phyloP scores from a whole-genome alignment of 2,329 filamentous ascomycete species.

The Dothidotthia symphoricarpi region DNA sequence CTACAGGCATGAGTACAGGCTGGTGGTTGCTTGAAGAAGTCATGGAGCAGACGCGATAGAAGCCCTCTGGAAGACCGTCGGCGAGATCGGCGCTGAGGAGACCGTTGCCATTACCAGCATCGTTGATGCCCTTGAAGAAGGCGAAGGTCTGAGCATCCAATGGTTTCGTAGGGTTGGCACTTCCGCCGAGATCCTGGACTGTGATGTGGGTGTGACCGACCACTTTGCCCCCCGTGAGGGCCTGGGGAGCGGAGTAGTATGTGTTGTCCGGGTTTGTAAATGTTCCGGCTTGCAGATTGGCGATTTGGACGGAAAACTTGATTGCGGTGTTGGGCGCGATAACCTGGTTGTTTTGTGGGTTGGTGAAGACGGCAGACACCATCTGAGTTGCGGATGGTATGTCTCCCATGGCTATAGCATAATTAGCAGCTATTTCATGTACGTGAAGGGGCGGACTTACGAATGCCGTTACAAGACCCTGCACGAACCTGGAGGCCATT shows the following conservation, averaged over 20 bases:
- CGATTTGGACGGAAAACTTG: conserved; percentile 50
- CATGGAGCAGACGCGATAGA: conserved; percentile 55
- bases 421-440: background rate
- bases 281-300: conserved; percentile 52
- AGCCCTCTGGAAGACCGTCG: conserved; percentile 49
- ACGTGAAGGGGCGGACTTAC: conserved; percentile 26
- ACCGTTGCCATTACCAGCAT: conserved; percentile 50
- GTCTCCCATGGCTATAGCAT: conserved; percentile 52
- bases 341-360: conserved; percentile 46
- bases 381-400: conserved; percentile 54
- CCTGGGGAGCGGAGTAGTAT: conserved; percentile 58
- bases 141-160: conserved; percentile 49
- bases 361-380: conserved; percentile 55
- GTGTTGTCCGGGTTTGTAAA: conserved; percentile 56
- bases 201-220: conserved; percentile 54
- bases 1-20: conserved; percentile 58
- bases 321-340: conserved; percentile 47
- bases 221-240: conserved; percentile 45
- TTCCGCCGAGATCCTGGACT: conserved; percentile 49
- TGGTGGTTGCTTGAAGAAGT: conserved; percentile 55
- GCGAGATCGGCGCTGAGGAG: conserved; percentile 47
- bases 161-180: conserved; percentile 39
- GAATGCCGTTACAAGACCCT: conserved; percentile 58
- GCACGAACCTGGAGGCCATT: conserved; percentile 53
- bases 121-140: conserved; percentile 61